A percentile compares a stretch with the other conserved stretches of the same genome.
phyloP scores from a whole-genome alignment of 495 filamentous ascomycete species.

The Penicillium cataractarum region DNA sequence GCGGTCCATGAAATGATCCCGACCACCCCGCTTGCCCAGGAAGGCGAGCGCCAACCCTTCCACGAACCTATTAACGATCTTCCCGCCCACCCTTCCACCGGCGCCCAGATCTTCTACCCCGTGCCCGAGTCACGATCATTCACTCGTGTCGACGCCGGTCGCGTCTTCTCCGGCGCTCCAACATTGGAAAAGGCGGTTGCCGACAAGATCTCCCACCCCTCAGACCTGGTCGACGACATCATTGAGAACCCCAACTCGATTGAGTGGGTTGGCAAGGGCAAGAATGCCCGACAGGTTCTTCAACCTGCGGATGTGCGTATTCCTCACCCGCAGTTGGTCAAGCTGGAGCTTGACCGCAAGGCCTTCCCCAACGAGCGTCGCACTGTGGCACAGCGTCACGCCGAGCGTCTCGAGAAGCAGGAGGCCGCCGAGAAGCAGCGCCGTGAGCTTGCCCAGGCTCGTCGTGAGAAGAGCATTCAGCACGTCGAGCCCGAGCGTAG shows the following conservation, averaged over 20 bases:
- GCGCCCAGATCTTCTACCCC: conserved; percentile 86
- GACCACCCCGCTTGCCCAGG: conserved; percentile 43
- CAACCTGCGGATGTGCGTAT: conserved; percentile 85
- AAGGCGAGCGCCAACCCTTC: conserved; percentile 29
- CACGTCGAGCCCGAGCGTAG: conserved; percentile 54
- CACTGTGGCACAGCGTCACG: conserved; percentile 43
- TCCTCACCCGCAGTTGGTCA: conserved; percentile 82
- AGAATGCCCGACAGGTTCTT: conserved; percentile 54
- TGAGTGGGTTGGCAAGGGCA: conserved; percentile 49
- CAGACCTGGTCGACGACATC: conserved; percentile 30
- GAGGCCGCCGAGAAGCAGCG: conserved; percentile 42
- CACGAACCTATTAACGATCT: conserved; percentile 95
- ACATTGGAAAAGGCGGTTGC: conserved; percentile 33
- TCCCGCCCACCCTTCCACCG: conserved; percentile 76
- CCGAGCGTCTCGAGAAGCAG: conserved; percentile 48
- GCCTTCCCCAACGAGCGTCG: conserved; percentile 31
- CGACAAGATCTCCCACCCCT: conserved; percentile 32
- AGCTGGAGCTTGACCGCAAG: conserved; percentile 52
- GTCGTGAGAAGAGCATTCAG: conserved; percentile 40
- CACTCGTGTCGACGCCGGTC: conserved; percentile 85
- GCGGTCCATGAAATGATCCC: conserved; percentile 85
- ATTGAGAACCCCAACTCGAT: conserved; percentile 36
- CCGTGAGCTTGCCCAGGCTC: conserved; percentile 42
- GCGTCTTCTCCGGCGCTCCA: conserved; percentile 69
- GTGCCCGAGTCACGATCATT: conserved; percentile 88